Evolutionary conservation across 192 early-diverging fungal species (phyloP).

Genomic region (Gonapodya sp.): DNA sequence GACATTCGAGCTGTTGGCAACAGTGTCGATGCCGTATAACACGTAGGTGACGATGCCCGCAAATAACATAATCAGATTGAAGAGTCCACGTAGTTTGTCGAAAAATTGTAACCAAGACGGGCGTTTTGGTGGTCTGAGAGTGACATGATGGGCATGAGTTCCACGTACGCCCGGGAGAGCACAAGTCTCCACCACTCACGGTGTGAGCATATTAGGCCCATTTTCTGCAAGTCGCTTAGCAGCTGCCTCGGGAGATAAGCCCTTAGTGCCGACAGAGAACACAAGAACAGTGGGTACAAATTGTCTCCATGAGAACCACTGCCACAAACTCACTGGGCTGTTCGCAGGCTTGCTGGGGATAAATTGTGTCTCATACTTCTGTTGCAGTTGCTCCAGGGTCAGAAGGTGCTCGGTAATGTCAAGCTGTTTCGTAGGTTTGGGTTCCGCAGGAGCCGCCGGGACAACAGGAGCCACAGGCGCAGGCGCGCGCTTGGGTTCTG

Average conservation of each 20-base stretch:
- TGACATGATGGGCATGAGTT: background rate
- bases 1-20: conserved; percentile 68
- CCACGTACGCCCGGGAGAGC: background rate
- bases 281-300: background rate
- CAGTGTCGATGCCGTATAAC: conserved; percentile 61
- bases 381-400: conserved; percentile 38
- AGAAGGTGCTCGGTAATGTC: conserved; percentile 54
- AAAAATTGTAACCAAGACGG: conserved; percentile 68
- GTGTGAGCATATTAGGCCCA: conserved; percentile 79
- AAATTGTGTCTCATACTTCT: conserved; percentile 35
- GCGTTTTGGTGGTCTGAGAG: conserved; percentile 64
- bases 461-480: background rate
- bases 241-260: conserved; percentile 55
- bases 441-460: background rate
- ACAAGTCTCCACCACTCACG: conserved; percentile 18
- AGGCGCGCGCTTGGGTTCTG: background rate
- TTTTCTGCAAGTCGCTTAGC: conserved; percentile 49
- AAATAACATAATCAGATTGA: conserved; percentile 81
- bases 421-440: conserved; percentile 20
- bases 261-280: conserved; percentile 32
- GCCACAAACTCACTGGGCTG: background rate
- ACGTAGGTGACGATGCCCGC: conserved; percentile 76
- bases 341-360: conserved; percentile 50
- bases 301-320: no score
- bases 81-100: conserved; percentile 62